Percentiles rank a stretch among this genome's conserved stretches.
Conservation (phyloP, 2,329 filamentous ascomycete species). For the Venturia aucupariae region DNA sequence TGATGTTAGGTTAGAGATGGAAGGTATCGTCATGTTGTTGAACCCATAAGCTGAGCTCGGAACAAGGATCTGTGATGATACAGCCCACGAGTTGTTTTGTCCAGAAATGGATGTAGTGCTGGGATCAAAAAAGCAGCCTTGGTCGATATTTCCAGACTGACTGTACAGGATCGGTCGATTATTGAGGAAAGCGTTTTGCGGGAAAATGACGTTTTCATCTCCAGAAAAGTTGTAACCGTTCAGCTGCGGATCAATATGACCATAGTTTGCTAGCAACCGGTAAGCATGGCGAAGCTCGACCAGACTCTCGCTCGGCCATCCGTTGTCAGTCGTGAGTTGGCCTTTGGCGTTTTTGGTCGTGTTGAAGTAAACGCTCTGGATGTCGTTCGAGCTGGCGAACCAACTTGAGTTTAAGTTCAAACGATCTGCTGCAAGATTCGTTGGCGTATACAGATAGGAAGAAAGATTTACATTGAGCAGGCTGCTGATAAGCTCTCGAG, state of each 20-base stretch:
- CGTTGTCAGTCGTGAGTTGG: slow-evolving; percentile 41
- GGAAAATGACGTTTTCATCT: slow-evolving; percentile 46
- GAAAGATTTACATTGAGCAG: slow-evolving; percentile 41
- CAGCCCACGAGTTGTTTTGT: slow-evolving; percentile 25
- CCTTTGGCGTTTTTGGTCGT: slow-evolving; percentile 29
- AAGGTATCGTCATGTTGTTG: slow-evolving; percentile 15
- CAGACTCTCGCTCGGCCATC: slow-evolving; percentile 55
- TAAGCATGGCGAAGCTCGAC: slow-evolving; percentile 46
- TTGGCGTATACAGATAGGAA: slow-evolving; percentile 46
- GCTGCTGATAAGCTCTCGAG: slow-evolving; percentile 36
- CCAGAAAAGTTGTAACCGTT: slow-evolving; percentile 42
- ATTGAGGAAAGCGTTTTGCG: slow-evolving; percentile 34
- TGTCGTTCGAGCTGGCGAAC: slow-evolving; percentile 38
- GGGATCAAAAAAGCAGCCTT: slow-evolving; percentile 44
- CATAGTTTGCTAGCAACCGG: slow-evolving; percentile 47
- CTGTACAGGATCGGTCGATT: not conserved
- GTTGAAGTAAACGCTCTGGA: slow-evolving; percentile 45
- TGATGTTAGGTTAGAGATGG: slow-evolving; percentile 34
- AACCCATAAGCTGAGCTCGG: not conserved
- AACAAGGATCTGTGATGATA: slow-evolving; percentile 18
- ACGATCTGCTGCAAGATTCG: slow-evolving; percentile 41
- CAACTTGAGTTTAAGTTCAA: slow-evolving; percentile 49
- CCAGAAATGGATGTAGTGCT: slow-evolving; percentile 4
- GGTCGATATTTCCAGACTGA: slow-evolving; percentile 32
- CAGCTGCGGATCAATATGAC: slow-evolving; percentile 49